These are phyloP conservation scores for Beauveria varroae DNA, from an alignment of 2,329 filamentous ascomycete genomes.

Conservation along the genomic window DNA sequence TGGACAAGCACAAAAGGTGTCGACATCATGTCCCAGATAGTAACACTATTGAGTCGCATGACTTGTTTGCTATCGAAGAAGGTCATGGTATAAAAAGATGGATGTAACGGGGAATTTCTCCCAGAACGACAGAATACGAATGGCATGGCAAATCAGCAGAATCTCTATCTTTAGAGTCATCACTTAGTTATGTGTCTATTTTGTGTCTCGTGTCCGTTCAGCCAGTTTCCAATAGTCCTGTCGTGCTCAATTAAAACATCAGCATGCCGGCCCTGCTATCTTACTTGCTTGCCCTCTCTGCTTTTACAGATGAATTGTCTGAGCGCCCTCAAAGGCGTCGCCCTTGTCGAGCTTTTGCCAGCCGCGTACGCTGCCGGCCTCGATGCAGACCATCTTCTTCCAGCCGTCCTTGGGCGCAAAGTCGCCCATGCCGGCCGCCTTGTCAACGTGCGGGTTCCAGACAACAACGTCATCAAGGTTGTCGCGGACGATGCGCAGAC, in stretches of 20 bases:
- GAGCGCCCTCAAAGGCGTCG: conserved; percentile 55
- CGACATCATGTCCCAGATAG: not conserved
- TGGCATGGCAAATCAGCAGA: no score
- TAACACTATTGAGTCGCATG: not conserved
- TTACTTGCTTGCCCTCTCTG: not conserved
- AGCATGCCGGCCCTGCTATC: not conserved
- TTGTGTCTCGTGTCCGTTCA: no score
- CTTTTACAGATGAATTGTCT: conserved; percentile 39
- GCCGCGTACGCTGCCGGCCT: conserved; percentile 73
- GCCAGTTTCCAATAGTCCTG: not conserved
- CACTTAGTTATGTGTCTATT: no score
- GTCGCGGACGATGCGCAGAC: conserved; percentile 72
- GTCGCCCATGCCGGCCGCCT: conserved; percentile 73
- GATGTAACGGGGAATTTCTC: no score
- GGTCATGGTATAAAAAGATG: no score
- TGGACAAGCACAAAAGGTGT: not conserved
- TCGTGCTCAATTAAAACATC: not conserved
- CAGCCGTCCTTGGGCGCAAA: conserved; percentile 85
- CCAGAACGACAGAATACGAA: no score
- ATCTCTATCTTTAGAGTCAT: no score
- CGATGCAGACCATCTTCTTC: conserved; percentile 90
- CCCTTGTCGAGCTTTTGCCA: conserved; percentile 84
- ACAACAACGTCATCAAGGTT: conserved; percentile 84
- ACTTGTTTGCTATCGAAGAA: not conserved
- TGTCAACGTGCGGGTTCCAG: conserved; percentile 94